phyloP scores from a whole-genome alignment of 176 grass and related monocot species.

The Oryza coarctata region DNA sequence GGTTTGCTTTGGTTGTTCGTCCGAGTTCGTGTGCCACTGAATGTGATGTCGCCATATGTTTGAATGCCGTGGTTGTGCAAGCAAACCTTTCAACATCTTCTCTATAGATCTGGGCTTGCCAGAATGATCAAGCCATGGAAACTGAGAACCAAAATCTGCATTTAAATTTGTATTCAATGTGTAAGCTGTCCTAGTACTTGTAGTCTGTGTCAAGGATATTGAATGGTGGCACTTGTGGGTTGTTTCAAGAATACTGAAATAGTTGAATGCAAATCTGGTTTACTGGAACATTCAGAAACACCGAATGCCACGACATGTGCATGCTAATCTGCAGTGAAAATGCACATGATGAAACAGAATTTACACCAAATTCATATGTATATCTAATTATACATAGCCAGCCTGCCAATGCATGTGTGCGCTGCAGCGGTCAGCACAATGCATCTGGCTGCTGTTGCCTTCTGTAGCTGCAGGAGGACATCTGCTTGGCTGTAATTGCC shows the following conservation, averaged over 20 bases:
- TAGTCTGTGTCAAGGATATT: not conserved
- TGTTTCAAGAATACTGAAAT: not conserved
- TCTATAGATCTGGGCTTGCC: slow-evolving; percentile 14
- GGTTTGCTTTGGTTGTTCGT: not conserved
- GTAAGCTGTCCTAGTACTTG: not conserved
- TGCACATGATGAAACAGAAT: not conserved
- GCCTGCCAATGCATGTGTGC: slow-evolving; percentile 10
- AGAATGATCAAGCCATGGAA: not conserved
- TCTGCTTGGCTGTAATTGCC: not conserved
- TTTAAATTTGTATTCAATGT: slow-evolving; percentile 11
- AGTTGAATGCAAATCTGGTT: not conserved
- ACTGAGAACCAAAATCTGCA: not conserved
- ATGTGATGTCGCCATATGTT: slow-evolving; percentile 13
- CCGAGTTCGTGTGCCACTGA: not conserved
- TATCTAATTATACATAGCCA: slow-evolving; percentile 12
- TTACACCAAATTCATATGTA: not conserved
- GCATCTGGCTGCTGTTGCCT: not conserved
- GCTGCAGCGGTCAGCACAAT: not conserved
- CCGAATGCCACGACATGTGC: not conserved
- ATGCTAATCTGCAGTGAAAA: not conserved
- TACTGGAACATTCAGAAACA: not conserved
- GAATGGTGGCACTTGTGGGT: not conserved
- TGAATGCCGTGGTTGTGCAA: slow-evolving; percentile 4
- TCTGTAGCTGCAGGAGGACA: not conserved
- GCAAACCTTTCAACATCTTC: not conserved